Evolutionary conservation across 192 early-diverging fungal species (phyloP).

Genomic region (Borealophlyctis nickersoniae): DNA sequence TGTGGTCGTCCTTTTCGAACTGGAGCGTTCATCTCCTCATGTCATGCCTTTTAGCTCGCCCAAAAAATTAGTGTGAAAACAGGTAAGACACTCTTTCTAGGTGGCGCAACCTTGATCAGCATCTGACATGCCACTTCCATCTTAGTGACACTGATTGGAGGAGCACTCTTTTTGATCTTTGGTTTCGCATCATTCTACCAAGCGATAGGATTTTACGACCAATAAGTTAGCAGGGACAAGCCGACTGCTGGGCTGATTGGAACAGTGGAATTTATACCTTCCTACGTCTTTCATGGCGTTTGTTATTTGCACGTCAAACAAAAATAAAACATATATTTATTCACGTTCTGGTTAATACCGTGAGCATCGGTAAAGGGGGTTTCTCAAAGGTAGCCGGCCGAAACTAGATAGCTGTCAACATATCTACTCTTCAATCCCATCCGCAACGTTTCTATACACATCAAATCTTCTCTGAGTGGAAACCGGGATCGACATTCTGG

Average conservation of each 20-base stretch:
- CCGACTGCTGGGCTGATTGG: no score
- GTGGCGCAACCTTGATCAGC: neutral
- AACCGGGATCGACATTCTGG: conserved; percentile 73
- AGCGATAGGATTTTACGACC: neutral
- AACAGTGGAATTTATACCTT: no score
- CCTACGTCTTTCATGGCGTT: no score
- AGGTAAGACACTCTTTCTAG: conserved; percentile 40
- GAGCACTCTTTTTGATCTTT: conserved; percentile 86
- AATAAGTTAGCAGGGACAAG: no score
- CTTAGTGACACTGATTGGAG: conserved; percentile 78
- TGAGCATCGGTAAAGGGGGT: no score
- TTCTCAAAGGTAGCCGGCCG: no score
- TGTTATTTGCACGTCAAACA: no score
- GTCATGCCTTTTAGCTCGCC: conserved; percentile 11
- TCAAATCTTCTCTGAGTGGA: conserved; percentile 84
- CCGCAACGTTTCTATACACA: conserved; percentile 74
- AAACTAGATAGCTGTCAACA: no score
- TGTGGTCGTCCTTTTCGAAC: neutral
- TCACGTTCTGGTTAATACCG: no score
- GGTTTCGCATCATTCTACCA: conserved; percentile 48
- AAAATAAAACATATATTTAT: no score
- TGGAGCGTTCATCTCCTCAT: neutral
- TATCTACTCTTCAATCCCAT: neutral
- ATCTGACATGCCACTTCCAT: neutral
- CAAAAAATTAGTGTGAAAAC: conserved; percentile 57